Base-by-base conservation (phyloP, 257 asterid species). In the Nyctanthes arbortristis region DNA sequence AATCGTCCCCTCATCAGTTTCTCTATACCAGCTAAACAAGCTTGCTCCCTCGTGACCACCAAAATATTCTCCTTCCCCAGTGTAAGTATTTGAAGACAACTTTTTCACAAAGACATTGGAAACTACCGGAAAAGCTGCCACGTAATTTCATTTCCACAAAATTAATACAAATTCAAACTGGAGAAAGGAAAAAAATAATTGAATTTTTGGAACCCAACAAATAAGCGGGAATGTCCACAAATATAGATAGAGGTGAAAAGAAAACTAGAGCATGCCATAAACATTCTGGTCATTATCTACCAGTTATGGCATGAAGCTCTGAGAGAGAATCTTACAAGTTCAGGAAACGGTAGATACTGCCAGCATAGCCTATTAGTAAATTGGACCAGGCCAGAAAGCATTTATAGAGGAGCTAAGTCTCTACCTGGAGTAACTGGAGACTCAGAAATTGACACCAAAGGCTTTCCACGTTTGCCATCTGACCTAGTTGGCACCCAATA, bases 31-130 rank as follows among this genome's bases (percentile, higher is more conserved):
- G 87, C 96, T 88, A 80, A 81, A 88, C 71, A 85, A 80, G 89
- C 97, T 89, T 35, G 81, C 81, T 84, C 97, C 99, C 86, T 91
- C 96, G 30, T 85, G 67, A 61, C 99, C 97, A 65, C 99, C 99
- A 75, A 85, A 91, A 77, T 94, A 94, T 63, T 84, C 86, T 67
- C 97, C 99, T 79, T 85, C 97, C 45, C 97, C 99, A 68, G 71
- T 37, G 72, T 86, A 91, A 58, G 84, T 80, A 80, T 84, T 82
- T 58, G 84, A 71, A 45, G 99, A 86, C 73, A 88, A 45, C 80
- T 83, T 83, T 73, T 77, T 80, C 74, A 79, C 84, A 3, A 61
- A 76, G 74, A 94, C 95, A 78, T 77, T 81, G 62, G 88, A 79
- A 75, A 88, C 96, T 39, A 81, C 63, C 68, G 99, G 99, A 63